Base-by-base conservation (phyloP, 2,329 filamentous ascomycete species). In the Fusarium nisikadoi region DNA sequence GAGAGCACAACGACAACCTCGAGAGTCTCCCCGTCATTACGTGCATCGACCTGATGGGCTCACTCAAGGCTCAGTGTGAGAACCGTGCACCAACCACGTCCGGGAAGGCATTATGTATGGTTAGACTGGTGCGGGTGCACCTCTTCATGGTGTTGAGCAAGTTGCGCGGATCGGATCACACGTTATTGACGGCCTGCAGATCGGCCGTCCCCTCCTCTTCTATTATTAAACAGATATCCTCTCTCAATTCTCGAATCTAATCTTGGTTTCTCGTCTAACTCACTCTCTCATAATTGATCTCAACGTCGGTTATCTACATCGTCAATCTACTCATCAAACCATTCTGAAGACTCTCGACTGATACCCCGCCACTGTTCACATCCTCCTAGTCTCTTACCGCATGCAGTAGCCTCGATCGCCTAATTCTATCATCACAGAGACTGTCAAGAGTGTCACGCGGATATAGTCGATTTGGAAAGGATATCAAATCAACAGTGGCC, bases 21-120 rank as follows among this genome's bases (percentile, higher is more conserved):
- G 52, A 71, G 71, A 72, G 63, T 65, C 65, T 68, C 73, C 72
- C 52, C 66, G 70, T 62, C 68, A 75, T 77, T 76, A 76, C 75
- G 67, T 76, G 75, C 75, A 70, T 66, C 64, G 39, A 71, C 68
- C 65, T 75, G 55, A 77, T 77, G 75, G 74, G 75, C 75, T 77
- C 75, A 76, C 67, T 69, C 64, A 56, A 55, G 67, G 75, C 64
- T 67, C 75, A 67, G 70, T 70, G 65, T 74, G 68, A 67, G 74
- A 76, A 69, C 76, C 74, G 75, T 77, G 76, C 76, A 65, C 74
- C 68, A 62, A 76, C 70, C 75, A 76, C 75, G 70, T 75, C 74
- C 77, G 74, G 75, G 73, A 76, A 77, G 76, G 73, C 70, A 68
- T 74, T 73, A 67, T 70, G 72, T 71, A 77, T 77, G 72, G 73